Evolutionary conservation across 78 protist genomes (phyloP).

Genomic region (Planoprotostelium fungivorum): DNA sequence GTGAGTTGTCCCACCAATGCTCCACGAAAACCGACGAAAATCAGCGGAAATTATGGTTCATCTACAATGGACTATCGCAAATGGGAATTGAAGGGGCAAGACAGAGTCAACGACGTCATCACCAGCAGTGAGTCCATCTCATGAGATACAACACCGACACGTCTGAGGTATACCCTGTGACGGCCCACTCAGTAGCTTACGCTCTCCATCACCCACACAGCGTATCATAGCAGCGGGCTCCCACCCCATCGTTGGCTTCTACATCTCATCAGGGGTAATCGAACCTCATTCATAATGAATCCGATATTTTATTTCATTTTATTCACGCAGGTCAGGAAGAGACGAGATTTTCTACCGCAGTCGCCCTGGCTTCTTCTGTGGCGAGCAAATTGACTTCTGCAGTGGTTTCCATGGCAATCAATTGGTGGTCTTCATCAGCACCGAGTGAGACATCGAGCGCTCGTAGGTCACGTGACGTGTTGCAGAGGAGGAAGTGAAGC

Average conservation of each 20-base stretch:
- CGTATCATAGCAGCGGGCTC: not conserved
- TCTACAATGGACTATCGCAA: not conserved
- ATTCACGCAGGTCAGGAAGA: too few species aligned
- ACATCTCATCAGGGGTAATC: not conserved
- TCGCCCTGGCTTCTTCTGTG: conserved; percentile 33
- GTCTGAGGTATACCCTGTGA: not conserved
- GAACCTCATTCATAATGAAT: too few species aligned
- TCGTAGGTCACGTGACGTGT: not conserved
- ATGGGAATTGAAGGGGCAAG: not conserved
- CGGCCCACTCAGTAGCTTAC: not conserved
- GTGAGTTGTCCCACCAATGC: not conserved
- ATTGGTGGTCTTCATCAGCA: conserved; percentile 34
- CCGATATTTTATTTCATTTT: not conserved
- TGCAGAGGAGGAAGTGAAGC: not conserved
- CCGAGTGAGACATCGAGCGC: not conserved
- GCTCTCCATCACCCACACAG: not conserved
- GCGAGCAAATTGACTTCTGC: conserved; percentile 55
- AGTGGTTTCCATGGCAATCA: conserved; percentile 45
- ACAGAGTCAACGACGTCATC: not conserved
- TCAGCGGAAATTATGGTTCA: not conserved
- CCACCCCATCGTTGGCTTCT: not conserved
- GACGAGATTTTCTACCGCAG: conserved; percentile 22
- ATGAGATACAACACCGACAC: not conserved
- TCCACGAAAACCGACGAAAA: not conserved
- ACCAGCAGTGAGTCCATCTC: not conserved